These are phyloP conservation scores for Oryza rufipogon DNA, from an alignment of 176 grass and related monocot genomes.

Conservation along the genomic window DNA sequence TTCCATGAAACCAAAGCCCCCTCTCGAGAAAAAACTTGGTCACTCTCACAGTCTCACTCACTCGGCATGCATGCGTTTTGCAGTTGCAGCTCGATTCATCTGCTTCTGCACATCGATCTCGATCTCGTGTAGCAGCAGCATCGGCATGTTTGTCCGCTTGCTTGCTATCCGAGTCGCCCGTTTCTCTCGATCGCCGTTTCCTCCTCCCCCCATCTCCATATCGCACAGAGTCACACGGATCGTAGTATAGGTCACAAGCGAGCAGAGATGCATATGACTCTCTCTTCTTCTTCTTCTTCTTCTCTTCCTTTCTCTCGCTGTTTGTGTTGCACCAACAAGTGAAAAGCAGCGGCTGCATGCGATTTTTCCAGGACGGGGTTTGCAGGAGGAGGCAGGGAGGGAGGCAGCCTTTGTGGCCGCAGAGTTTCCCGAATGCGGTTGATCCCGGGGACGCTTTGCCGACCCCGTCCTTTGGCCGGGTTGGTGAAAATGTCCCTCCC, in stretches of 20 bases:
- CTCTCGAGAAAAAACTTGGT: background rate
- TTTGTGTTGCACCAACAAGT: too few species aligned
- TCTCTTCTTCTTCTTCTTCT: background rate
- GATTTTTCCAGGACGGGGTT: too few species aligned
- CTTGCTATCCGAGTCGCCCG: background rate
- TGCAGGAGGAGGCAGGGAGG: too few species aligned
- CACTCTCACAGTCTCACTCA: too few species aligned
- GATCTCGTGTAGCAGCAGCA: too few species aligned
- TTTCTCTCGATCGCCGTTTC: background rate
- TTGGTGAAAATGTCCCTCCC: background rate
- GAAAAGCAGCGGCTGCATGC: background rate
- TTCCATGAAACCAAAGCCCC: background rate
- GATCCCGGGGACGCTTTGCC: background rate
- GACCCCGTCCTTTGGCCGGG: background rate
- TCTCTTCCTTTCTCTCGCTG: background rate
- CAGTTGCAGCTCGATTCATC: too few species aligned
- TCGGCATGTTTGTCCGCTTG: too few species aligned
- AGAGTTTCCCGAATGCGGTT: constrained; percentile 13
- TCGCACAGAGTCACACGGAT: too few species aligned
- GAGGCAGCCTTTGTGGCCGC: background rate
- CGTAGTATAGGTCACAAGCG: background rate
- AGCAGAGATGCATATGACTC: background rate
- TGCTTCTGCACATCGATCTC: background rate
- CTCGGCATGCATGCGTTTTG: too few species aligned
- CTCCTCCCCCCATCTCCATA: background rate